A percentile compares a stretch with the other conserved stretches of the same genome.
These are phyloP conservation scores for Candida insectalens DNA, from an alignment of 805 yeast species.

Conservation along the genomic window DNA sequence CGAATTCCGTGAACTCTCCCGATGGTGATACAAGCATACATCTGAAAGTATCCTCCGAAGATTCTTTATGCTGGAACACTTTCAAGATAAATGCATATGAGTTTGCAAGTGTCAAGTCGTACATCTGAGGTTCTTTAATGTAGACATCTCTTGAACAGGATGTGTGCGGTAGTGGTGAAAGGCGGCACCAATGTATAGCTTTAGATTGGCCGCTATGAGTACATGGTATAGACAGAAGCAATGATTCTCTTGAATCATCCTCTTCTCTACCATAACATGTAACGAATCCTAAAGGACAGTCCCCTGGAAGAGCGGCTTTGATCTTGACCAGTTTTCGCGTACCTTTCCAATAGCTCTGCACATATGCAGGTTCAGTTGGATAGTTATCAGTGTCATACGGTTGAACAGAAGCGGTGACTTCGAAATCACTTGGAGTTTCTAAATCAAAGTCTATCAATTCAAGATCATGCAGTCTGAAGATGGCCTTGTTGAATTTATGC, in stretches of 20 bases:
- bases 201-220: constrained; percentile 60
- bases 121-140: constrained; percentile 76
- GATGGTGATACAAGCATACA: constrained; percentile 69
- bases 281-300: constrained; percentile 58
- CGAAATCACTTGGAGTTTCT: constrained; percentile 60
- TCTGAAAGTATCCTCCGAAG: constrained; percentile 27
- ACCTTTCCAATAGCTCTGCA: constrained; percentile 72
- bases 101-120: constrained; percentile 43
- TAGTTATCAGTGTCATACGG: constrained; percentile 26
- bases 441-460: constrained; percentile 77
- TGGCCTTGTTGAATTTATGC: constrained; percentile 64
- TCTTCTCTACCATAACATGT: constrained; percentile 49
- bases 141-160: constrained; percentile 62
- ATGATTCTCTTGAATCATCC: constrained; percentile 50
- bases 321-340: constrained; percentile 59
- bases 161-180: constrained; percentile 63
- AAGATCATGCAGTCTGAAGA: constrained; percentile 60
- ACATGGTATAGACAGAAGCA: constrained; percentile 66
- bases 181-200: constrained; percentile 49
- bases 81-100: constrained; percentile 56
- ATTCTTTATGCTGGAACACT: neutral
- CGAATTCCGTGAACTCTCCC: constrained; percentile 61
- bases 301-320: constrained; percentile 72
- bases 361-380: constrained; percentile 39
- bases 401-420: constrained; percentile 51